Conservation (phyloP, 108 stramenopile species). For the Bacterosira constricta region DNA sequence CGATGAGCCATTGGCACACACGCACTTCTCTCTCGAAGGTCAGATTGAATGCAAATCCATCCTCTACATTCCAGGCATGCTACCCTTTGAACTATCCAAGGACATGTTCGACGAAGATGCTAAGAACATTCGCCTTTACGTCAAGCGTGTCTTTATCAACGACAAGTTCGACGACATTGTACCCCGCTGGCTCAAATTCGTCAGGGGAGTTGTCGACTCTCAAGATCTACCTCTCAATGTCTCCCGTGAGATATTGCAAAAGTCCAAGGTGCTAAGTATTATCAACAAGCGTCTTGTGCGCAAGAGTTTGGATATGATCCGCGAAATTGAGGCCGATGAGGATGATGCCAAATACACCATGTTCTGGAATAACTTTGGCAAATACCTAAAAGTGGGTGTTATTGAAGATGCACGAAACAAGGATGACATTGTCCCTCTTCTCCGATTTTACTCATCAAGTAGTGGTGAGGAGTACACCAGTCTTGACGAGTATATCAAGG, state of each 20-base stretch:
- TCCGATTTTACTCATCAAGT: constrained; percentile 88
- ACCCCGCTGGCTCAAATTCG: constrained; percentile 97
- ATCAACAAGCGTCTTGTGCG: constrained; percentile 98
- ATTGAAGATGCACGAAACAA: constrained; percentile 92
- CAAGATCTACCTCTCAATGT: constrained; percentile 97
- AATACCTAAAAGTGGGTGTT: constrained; percentile 95
- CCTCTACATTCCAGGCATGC: constrained; percentile 93
- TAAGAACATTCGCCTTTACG: constrained; percentile 93
- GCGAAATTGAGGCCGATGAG: constrained; percentile 82
- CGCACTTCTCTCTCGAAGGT: constrained; percentile 96
- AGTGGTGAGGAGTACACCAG: constrained; percentile 83
- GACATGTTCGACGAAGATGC: constrained; percentile 98
- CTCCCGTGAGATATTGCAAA: constrained; percentile 97
- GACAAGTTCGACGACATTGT: constrained; percentile 98
- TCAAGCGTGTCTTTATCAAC: constrained; percentile 99
- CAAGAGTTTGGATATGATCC: constrained; percentile 96
- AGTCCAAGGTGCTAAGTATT: constrained; percentile 93
- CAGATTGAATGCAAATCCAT: constrained; percentile 97
- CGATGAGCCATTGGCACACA: constrained; percentile 91
- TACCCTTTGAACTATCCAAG: constrained; percentile 93
- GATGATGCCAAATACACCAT: constrained; percentile 72
- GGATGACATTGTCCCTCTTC: constrained; percentile 83
- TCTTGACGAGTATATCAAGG: constrained; percentile 86
- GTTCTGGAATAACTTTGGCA: constrained; percentile 97
- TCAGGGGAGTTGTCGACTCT: constrained; percentile 95